phyloP scores from a whole-genome alignment of 192 early-diverging fungal genomes.

The Chytriomyces hyalinus region DNA sequence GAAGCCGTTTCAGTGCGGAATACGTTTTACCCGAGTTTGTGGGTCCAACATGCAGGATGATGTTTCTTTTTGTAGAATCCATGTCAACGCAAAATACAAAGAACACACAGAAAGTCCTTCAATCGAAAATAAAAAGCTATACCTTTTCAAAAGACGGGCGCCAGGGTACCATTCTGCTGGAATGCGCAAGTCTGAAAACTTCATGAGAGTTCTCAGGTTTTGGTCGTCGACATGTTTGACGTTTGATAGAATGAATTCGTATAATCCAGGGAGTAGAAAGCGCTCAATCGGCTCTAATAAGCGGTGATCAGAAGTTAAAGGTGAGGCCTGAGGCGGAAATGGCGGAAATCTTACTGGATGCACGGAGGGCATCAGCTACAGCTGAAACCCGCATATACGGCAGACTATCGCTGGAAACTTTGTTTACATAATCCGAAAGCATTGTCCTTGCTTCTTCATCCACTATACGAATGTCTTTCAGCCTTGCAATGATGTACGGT shows the following conservation, averaged over 20 bases:
- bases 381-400: conserved; percentile 3
- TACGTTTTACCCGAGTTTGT: conserved; percentile 98
- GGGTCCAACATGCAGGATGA: conserved; percentile 93
- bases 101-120: not conserved
- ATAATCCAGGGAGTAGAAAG: conserved; percentile 43
- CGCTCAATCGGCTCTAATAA: conserved; percentile 38
- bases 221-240: conserved; percentile 14
- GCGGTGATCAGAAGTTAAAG: not conserved
- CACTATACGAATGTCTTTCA: too few relatives aligned
- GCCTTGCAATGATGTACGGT: too few relatives aligned
- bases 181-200: conserved; percentile 74
- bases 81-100: not conserved
- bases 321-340: not conserved
- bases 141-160: conserved; percentile 69
- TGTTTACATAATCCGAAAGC: not conserved
- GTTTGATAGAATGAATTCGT: conserved; percentile 29
- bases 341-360: not conserved
- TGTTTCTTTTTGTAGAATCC: conserved; percentile 55
- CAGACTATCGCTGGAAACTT: not conserved
- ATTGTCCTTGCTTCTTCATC: too few relatives aligned
- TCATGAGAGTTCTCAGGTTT: conserved; percentile 32
- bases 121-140: conserved; percentile 3
- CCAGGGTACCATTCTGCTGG: conserved; percentile 81
- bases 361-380: not conserved
- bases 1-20: conserved; percentile 77